Evolutionary conservation across 2,329 filamentous ascomycete species (phyloP).

Genomic region (Aspergillus sp.): DNA sequence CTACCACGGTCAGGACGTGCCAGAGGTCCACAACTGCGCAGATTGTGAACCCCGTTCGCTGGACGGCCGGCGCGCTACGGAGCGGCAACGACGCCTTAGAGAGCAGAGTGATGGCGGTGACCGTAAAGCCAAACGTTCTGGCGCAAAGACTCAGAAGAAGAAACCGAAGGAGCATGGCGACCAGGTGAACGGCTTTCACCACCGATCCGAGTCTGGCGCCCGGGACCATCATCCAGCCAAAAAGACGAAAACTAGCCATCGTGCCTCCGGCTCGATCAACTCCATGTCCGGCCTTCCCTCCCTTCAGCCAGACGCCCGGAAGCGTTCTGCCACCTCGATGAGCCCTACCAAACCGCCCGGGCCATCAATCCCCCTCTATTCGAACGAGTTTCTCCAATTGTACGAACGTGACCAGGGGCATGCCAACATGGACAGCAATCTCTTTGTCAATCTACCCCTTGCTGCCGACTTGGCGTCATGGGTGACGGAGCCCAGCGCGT

Average conservation of each 20-base stretch:
- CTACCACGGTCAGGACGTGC: constrained; percentile 76
- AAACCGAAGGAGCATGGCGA: constrained; percentile 65
- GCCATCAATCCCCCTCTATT: constrained; percentile 70
- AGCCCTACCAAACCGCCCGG: constrained; percentile 68
- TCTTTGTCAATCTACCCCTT: constrained; percentile 72
- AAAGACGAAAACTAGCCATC: constrained; percentile 79
- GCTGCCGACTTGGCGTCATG: constrained; percentile 74
- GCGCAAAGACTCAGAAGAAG: constrained; percentile 84
- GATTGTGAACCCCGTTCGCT: constrained; percentile 80
- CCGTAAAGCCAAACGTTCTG: constrained; percentile 71
- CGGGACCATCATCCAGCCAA: constrained; percentile 64
- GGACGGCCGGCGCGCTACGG: constrained; percentile 71
- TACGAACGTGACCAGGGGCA: constrained; percentile 64
- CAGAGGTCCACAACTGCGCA: constrained; percentile 78
- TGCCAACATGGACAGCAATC: constrained; percentile 67
- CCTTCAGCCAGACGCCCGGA: constrained; percentile 61
- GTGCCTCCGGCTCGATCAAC: constrained; percentile 71
- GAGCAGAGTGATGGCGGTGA: constrained; percentile 61
- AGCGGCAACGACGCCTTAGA: constrained; percentile 66
- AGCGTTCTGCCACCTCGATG: constrained; percentile 60
- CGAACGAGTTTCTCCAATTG: constrained; percentile 70
- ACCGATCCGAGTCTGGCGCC: constrained; percentile 57
- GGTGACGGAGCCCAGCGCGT: constrained; percentile 70
- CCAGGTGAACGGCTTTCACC: constrained; percentile 53
- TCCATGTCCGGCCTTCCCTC: constrained; percentile 66